Evolutionary conservation across 768 basidiomycete species (phyloP), one percentile per base, ranked within the genome.

Genomic region (Suillus placidus): DNA sequence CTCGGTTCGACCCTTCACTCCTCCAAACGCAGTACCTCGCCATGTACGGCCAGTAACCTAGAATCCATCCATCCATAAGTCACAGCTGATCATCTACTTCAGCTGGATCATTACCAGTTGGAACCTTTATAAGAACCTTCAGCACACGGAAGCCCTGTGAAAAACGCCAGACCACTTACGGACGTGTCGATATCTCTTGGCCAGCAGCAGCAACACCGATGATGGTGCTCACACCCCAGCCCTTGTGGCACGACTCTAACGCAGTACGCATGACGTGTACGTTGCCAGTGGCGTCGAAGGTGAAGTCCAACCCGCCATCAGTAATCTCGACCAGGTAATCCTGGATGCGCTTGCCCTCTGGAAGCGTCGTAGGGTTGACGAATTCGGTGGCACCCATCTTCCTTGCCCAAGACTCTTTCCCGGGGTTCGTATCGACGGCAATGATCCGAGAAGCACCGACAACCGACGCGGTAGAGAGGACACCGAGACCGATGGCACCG

Each of bases 191-290:
- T 67, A 96, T 95, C 78, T 99, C 97, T 72, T 97, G 90, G 8
- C 97, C 97, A 23, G 97, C 95, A 30, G 95, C 95, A 4, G 97
- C 97, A 49, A 99, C 97, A 66, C 97, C 97, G 66, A 99, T 98
- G 69, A 99, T 76, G 64, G 94, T 98, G 64, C 90, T 94, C 51
- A 98, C 90, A 71, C 97, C 97, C 97, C 97, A 99, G 16, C 97
- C 97, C 76, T 99, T 99, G 80, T 99, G 97, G 78, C 95, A 98
- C n/a, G 95, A 93, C 80, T 99, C 97, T 56, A 99, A 87, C 32
- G 97, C 97, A 58, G 90, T 82, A 67, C 96, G 88, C 96, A 97
- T 98, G 68, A 97, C 95, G 35, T 94, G 81, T 12, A 95, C 92
- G 75, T 97, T 98, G 26, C 97, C 97, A 12, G 97, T 99, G 71